A percentile compares a stretch with the other conserved stretches of the same genome.
Conservation (phyloP, 805 yeast species). For the Blastobotrys chiropterorum region DNA sequence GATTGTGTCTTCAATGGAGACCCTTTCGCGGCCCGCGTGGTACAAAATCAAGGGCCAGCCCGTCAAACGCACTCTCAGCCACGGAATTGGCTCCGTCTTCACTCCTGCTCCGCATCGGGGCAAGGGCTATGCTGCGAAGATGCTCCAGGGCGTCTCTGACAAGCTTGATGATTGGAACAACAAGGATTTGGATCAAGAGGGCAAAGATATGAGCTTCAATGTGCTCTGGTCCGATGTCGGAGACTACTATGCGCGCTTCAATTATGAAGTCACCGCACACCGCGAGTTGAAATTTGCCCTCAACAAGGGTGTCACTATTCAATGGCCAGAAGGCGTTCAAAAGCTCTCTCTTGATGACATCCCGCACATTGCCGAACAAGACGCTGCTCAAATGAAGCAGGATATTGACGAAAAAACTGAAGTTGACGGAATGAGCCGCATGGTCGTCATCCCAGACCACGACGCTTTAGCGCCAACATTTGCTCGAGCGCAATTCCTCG, state of each 20-base stretch:
- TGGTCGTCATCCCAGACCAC: slow-evolving; percentile 17
- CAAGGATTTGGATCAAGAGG: slow-evolving; percentile 15
- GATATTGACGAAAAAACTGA: slow-evolving; percentile 15
- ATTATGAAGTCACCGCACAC: slow-evolving; percentile 29
- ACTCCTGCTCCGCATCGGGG: slow-evolving; percentile 44
- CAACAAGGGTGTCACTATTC: neutral
- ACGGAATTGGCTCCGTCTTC: slow-evolving; percentile 52
- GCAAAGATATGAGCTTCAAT: slow-evolving; percentile 28
- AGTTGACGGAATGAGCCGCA: slow-evolving; percentile 19
- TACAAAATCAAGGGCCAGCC: slow-evolving; percentile 19
- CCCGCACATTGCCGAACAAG: slow-evolving; percentile 4
- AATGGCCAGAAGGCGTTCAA: slow-evolving; percentile 6
- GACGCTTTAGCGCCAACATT: slow-evolving; percentile 16
- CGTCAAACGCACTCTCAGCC: slow-evolving; percentile 18
- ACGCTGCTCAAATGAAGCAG: slow-evolving; percentile 3
- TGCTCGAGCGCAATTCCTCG: slow-evolving; percentile 21
- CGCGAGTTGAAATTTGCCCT: slow-evolving; percentile 13
- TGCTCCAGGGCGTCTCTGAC: slow-evolving; percentile 34
- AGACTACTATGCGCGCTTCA: slow-evolving; percentile 56
- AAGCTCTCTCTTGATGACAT: neutral
- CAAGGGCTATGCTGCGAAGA: slow-evolving; percentile 47
- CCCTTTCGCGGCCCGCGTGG: slow-evolving; percentile 35
- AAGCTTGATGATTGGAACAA: slow-evolving; percentile 26
- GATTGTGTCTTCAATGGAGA: slow-evolving; percentile 41
- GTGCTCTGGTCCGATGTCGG: slow-evolving; percentile 71